A percentile compares a stretch with the other conserved stretches of the same genome.
phyloP scores from a whole-genome alignment of 306 rosid genomes.

The Cicer pinnatifidum region DNA sequence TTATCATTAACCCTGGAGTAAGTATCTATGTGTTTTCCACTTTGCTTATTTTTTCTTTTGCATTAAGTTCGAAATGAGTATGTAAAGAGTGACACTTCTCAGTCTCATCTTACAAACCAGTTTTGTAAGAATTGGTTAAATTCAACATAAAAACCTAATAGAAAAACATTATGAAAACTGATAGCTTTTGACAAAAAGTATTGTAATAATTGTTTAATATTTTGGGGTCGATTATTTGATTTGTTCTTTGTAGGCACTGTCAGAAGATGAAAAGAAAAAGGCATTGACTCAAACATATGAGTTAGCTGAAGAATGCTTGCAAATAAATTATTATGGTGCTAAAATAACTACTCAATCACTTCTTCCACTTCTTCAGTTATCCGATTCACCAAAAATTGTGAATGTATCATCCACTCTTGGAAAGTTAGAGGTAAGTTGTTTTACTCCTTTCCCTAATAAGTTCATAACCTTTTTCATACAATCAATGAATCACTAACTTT shows the following conservation, averaged over 20 bases:
- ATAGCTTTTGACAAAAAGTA: too few species aligned
- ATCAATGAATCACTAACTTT: too few species aligned
- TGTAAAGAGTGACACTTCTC: too few species aligned
- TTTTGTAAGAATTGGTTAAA: too few species aligned
- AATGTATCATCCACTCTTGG: constrained; percentile 56
- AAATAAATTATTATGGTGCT: constrained; percentile 48
- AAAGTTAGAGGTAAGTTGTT: constrained; percentile 47
- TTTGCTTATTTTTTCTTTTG: neutral
- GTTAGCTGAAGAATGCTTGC: constrained; percentile 53
- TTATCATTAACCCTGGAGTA: constrained; percentile 11
- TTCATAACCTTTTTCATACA: too few species aligned
- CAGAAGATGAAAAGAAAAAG: constrained; percentile 29
- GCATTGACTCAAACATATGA: constrained; percentile 46
- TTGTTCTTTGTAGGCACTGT: constrained; percentile 34
- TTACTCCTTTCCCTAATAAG: neutral
- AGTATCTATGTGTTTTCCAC: neutral
- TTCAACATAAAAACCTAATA: too few species aligned
- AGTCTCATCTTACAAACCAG: too few species aligned
- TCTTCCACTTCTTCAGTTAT: constrained; percentile 40
- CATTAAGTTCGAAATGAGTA: too few species aligned
- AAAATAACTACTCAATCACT: constrained; percentile 35
- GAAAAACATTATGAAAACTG: neutral
- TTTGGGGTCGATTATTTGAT: neutral
- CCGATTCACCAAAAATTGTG: constrained; percentile 53
- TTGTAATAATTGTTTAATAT: too few species aligned